phyloP scores from a whole-genome alignment of 345 rosid genomes.

The Pistacia integerrima region DNA sequence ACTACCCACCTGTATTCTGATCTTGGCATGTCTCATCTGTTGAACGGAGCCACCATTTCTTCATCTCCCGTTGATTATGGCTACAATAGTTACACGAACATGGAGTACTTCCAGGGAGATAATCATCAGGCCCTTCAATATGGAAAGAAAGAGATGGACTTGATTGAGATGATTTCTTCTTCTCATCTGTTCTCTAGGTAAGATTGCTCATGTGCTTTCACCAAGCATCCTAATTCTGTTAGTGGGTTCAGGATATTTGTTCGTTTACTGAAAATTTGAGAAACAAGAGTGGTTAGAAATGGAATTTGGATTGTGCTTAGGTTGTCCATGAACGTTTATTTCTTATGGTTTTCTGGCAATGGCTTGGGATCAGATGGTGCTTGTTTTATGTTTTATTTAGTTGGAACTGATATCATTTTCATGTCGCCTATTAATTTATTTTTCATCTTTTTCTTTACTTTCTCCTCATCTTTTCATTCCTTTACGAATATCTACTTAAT shows the following conservation, averaged over 20 bases:
- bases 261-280: neutral
- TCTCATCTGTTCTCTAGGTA: conserved; percentile 38
- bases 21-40: conserved; percentile 53
- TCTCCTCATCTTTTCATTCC: neutral
- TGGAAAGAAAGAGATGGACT: conserved; percentile 75
- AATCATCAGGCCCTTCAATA: conserved; percentile 26
- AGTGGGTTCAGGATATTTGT: neutral
- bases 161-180: conserved; percentile 92
- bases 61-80: conserved; percentile 23
- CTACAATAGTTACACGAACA: conserved; percentile 13
- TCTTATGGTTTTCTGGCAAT: neutral
- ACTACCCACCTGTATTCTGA: conserved; percentile 53
- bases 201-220: neutral
- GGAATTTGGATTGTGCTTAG: conserved; percentile 5
- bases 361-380: neutral
- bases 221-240: conserved; percentile 3
- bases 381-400: neutral
- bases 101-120: conserved; percentile 21
- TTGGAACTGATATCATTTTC: neutral
- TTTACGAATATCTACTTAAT: neutral
- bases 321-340: neutral
- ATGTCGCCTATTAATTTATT: neutral
- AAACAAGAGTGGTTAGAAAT: neutral
- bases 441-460: conserved; percentile 1
- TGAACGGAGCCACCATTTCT: conserved; percentile 52